phyloP scores from a whole-genome alignment of 768 basidiomycete species.

The Lyophyllum atratum region DNA sequence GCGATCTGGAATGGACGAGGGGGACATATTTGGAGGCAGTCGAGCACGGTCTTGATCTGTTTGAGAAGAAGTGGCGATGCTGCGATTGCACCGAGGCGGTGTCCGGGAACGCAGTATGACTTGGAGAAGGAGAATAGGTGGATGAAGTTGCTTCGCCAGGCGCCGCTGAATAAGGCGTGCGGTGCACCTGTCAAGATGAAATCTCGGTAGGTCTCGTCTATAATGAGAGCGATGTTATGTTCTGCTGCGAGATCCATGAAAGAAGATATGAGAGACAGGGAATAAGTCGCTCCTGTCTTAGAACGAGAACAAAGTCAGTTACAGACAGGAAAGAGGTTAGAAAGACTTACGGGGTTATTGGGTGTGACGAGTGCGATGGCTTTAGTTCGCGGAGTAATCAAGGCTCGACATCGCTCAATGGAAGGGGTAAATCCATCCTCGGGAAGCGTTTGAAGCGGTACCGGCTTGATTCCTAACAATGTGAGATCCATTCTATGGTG shows the following conservation, averaged over 20 bases:
- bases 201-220: slow-evolving; percentile 92
- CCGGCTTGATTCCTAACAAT: slow-evolving; percentile 59
- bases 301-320: not conserved
- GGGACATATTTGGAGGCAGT: slow-evolving; percentile 80
- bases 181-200: slow-evolving; percentile 55
- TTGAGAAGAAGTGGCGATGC: slow-evolving; percentile 56
- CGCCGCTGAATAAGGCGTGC: slow-evolving; percentile 52
- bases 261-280: slow-evolving; percentile 51
- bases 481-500: slow-evolving; percentile 62
- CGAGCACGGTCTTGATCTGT: slow-evolving; percentile 57
- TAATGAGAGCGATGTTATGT: slow-evolving; percentile 60
- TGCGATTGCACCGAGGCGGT: slow-evolving; percentile 74
- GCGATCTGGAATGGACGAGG: slow-evolving; percentile 75
- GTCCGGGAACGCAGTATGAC: slow-evolving; percentile 78
- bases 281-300: slow-evolving; percentile 72
- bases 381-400: slow-evolving; percentile 60
- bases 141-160: slow-evolving; percentile 65
- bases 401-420: slow-evolving; percentile 41
- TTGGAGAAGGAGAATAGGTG: slow-evolving; percentile 84
- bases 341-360: slow-evolving; percentile 65
- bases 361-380: slow-evolving; percentile 79
- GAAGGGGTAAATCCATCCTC: slow-evolving; percentile 65
- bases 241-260: slow-evolving; percentile 63
- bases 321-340: not conserved
- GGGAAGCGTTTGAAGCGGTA: slow-evolving; percentile 53